Evolutionary conservation across 2,329 filamentous ascomycete genomes (phyloP), one percentile per base, ranked within the genome.

Genomic region (Tolypocladium tundrense): DNA sequence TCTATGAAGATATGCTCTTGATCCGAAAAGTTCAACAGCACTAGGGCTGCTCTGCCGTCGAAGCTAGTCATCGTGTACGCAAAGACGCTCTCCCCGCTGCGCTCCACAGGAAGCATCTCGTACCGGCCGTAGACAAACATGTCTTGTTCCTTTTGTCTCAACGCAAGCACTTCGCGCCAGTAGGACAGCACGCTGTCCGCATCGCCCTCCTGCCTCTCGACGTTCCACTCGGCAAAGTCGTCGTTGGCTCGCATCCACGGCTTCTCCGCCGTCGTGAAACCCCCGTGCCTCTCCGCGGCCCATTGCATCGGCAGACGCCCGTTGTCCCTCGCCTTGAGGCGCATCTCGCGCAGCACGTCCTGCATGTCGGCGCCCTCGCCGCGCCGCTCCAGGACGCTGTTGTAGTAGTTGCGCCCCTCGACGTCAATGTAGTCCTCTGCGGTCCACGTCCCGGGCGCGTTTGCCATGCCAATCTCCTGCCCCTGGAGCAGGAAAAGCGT

Each of bases 401-500:
- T 52, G 40, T 65, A 80, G 55, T 77, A 75, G 60, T 77, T 79
- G 8, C 68, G 58, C 0, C 70, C 70, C 50, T 79, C 76, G 6
- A 77, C 68, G 37, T 77, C 75, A n/a, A 72, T 71, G 57, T 75
- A 76, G 6, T 74, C 74, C 0, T 72, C 69, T 1, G 78, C 69
- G 1, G 63, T 60, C 77, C 77, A 81, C 0, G 72, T 66, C 1
- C 63, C 60, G 0, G 78, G 77, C 0, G 69, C 68, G 55, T 80
- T 81, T 1, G 73, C 71, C 76, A 79, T 79, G 0, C 77, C 79
- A 14, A 81, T 75, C 60, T 82, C 79, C 61, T 82, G 77, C 0
- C 79, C 79, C 58, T 81, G 77, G 11, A 79, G 78, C 1, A 82
- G 57, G 43, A 75, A 81, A 1, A 79, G 52, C 0, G 78, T 80